A percentile compares a stretch with the other conserved stretches of the same genome.
Conservation (phyloP, 2,329 filamentous ascomycete species). For the Fusarium nematophilum region DNA sequence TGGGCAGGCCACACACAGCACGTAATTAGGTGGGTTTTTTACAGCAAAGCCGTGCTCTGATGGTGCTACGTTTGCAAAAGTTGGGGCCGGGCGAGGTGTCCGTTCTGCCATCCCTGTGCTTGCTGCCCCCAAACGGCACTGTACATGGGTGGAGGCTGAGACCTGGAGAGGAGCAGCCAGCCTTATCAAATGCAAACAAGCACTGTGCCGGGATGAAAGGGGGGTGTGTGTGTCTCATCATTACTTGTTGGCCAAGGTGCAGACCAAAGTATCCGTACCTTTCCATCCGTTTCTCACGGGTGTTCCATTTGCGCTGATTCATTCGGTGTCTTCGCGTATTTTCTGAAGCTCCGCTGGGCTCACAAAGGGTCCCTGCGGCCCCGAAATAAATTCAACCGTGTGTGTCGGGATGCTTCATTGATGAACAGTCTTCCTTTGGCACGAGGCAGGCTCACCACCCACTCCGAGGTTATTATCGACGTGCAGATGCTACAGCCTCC, state of each 20-base stretch:
- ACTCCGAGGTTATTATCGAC: too few relatives aligned
- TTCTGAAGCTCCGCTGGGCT: too few relatives aligned
- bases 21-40: background rate
- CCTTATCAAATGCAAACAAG: constrained; percentile 27
- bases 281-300: constrained; percentile 11
- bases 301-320: too few relatives aligned
- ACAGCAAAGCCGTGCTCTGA: constrained; percentile 15
- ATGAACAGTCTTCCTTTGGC: too few relatives aligned
- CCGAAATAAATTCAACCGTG: too few relatives aligned
- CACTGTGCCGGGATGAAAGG: constrained; percentile 24
- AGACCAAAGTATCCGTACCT: constrained; percentile 10
- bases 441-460: too few relatives aligned
- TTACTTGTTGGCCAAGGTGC: too few relatives aligned
- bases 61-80: constrained; percentile 25
- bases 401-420: too few relatives aligned
- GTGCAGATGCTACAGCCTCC: too few relatives aligned
- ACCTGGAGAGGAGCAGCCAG: constrained; percentile 4
- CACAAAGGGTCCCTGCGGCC: too few relatives aligned
- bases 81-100: constrained; percentile 8
- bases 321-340: too few relatives aligned
- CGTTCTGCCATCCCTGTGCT: constrained; percentile 15
- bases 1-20: constrained; percentile 16
- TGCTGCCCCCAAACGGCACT: constrained; percentile 6
- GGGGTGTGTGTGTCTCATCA: background rate
- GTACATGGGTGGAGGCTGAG: constrained; percentile 12